Percentiles rank a stretch among this genome's conserved stretches.
phyloP scores from a whole-genome alignment of 2,329 filamentous ascomycete species.

The Dactylellina leptospora region DNA sequence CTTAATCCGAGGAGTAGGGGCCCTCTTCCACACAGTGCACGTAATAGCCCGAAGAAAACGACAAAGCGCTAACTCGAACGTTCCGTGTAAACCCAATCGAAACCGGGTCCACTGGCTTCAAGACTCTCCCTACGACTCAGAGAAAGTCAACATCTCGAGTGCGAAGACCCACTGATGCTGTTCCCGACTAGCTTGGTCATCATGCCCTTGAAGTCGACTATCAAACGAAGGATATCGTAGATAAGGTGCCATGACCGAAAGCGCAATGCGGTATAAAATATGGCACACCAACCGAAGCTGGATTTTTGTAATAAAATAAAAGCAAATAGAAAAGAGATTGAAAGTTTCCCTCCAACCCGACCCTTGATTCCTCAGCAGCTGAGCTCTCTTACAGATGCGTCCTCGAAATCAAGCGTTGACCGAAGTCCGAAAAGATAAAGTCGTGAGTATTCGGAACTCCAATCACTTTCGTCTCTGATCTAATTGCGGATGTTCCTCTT shows the following conservation, averaged over 20 bases:
- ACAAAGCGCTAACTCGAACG: conserved; percentile 18
- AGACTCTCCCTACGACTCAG: neutral
- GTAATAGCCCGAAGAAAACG: conserved; percentile 34
- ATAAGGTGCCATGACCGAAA: conserved; percentile 17
- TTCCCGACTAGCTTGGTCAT: conserved; percentile 3
- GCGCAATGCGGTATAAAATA: conserved; percentile 14
- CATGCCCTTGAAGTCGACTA: conserved; percentile 11
- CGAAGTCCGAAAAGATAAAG: neutral
- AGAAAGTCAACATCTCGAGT: neutral
- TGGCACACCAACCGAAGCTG: conserved; percentile 3
- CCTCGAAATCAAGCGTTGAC: conserved; percentile 14
- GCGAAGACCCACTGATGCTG: neutral
- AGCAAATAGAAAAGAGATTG: conserved; percentile 11
- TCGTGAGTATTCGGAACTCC: neutral
- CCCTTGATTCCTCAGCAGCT: conserved; percentile 36
- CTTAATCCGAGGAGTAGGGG: neutral
- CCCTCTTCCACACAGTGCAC: conserved; percentile 15
- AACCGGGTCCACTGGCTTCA: conserved; percentile 7
- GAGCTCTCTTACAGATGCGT: conserved; percentile 33
- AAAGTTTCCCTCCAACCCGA: conserved; percentile 41
- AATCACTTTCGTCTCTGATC: conserved; percentile 22
- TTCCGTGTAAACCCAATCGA: conserved; percentile 36
- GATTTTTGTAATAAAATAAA: neutral
- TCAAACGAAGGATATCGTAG: conserved; percentile 15
- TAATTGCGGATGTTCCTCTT: conserved; percentile 7